Percentiles rank a stretch among this genome's conserved stretches.
phyloP scores from a whole-genome alignment of 176 grass and related monocot species.

The Hordeum marinum region DNA sequence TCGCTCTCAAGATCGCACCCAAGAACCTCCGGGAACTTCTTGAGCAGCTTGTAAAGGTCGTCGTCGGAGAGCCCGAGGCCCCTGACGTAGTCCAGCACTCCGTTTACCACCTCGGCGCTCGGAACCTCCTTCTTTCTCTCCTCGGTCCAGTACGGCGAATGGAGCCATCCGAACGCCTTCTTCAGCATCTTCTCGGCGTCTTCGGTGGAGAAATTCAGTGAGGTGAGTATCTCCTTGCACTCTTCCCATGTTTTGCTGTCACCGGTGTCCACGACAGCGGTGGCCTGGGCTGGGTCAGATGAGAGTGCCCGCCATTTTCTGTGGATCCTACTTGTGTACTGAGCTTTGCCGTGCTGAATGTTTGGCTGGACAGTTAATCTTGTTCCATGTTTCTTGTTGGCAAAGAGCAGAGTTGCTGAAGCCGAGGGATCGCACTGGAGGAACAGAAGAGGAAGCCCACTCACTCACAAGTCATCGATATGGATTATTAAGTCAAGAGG shows the following conservation, averaged over 20 bases:
- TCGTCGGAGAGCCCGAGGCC: conserved; percentile 63
- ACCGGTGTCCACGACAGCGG: conserved; percentile 24
- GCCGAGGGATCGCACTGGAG: conserved; percentile 35
- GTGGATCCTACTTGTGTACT: neutral
- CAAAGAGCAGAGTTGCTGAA: neutral
- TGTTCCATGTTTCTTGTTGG: conserved; percentile 17
- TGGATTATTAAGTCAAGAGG: neutral
- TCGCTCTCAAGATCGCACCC: conserved; percentile 71
- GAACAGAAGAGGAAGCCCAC: neutral
- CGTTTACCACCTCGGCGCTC: conserved; percentile 26
- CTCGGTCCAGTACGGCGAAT: conserved; percentile 84
- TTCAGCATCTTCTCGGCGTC: conserved; percentile 62
- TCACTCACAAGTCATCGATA: neutral
- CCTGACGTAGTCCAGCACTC: conserved; percentile 54
- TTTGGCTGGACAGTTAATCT: conserved; percentile 13
- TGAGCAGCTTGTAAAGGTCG: conserved; percentile 75
- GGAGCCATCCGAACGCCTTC: conserved; percentile 88
- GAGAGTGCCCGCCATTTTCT: conserved; percentile 36
- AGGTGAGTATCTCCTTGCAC: conserved; percentile 44
- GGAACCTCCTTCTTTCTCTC: conserved; percentile 64
- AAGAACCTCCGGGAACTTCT: conserved; percentile 92
- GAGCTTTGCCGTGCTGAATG: neutral
- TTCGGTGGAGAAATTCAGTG: conserved; percentile 49
- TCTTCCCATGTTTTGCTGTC: conserved; percentile 67
- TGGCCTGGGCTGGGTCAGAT: conserved; percentile 36